Conservation (phyloP, 2,329 filamentous ascomycete species). For the Calonectria pauciramosa region DNA sequence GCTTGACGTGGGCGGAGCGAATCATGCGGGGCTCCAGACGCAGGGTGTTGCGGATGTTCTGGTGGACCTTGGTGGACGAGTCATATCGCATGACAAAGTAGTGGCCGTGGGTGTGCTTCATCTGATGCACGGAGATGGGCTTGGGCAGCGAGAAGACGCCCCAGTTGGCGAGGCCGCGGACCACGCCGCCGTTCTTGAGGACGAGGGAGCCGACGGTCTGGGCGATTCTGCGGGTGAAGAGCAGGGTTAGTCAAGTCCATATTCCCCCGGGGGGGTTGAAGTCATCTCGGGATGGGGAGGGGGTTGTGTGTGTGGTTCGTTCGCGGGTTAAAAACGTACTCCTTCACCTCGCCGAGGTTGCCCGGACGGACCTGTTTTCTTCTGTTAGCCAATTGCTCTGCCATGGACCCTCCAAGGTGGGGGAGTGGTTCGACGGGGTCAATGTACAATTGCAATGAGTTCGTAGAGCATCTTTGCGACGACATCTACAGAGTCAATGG, state of each 20-base stretch:
- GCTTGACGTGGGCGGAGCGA: slow-evolving; percentile 86
- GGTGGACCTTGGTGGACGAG: slow-evolving; percentile 78
- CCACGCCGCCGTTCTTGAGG: slow-evolving; percentile 86
- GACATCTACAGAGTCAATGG: slow-evolving; percentile 45
- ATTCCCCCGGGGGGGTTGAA: background rate
- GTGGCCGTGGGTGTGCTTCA: slow-evolving; percentile 86
- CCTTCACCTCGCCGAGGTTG: slow-evolving; percentile 92
- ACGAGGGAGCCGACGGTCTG: slow-evolving; percentile 86
- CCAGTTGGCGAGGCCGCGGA: slow-evolving; percentile 96
- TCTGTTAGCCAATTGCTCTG: slow-evolving; percentile 25
- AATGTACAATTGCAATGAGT: slow-evolving; percentile 89
- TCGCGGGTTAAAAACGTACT: slow-evolving; percentile 71
- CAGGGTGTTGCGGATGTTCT: slow-evolving; percentile 81
- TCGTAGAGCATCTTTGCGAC: slow-evolving; percentile 89
- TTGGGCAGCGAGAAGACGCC: slow-evolving; percentile 90
- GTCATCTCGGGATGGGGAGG: background rate
- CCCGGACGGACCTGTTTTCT: slow-evolving; percentile 84
- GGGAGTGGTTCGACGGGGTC: slow-evolving; percentile 31
- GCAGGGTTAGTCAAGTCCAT: slow-evolving; percentile 25
- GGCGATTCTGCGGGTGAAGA: slow-evolving; percentile 76
- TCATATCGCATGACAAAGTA: slow-evolving; percentile 99
- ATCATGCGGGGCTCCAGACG: slow-evolving; percentile 92
- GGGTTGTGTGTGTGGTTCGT: background rate
- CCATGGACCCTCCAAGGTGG: background rate
- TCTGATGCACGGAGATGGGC: slow-evolving; percentile 83